A percentile compares a stretch with the other conserved stretches of the same genome.
These are phyloP conservation scores for Hamigera avellanea DNA, from an alignment of 495 filamentous ascomycete species.

Conservation along the genomic window DNA sequence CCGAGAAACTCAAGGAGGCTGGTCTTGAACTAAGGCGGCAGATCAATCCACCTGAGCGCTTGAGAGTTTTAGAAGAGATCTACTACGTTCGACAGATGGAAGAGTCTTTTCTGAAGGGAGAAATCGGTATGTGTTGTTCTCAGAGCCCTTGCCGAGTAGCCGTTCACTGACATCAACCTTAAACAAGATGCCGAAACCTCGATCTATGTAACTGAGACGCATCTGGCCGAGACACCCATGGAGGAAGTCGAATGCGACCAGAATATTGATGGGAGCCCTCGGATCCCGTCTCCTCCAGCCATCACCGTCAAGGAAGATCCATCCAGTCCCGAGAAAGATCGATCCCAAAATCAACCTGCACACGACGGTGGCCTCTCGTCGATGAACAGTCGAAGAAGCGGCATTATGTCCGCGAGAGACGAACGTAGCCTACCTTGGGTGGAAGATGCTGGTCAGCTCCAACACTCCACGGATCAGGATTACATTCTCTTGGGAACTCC, in stretches of 20 bases:
- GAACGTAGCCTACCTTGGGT: no score
- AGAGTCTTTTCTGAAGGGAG: slow-evolving; percentile 45
- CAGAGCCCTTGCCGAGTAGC: no score
- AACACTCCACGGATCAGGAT: neutral
- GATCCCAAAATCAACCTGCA: neutral
- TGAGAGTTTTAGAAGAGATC: slow-evolving; percentile 47
- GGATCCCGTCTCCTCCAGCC: neutral
- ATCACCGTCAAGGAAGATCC: neutral
- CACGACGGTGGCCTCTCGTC: no score
- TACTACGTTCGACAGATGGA: slow-evolving; percentile 55
- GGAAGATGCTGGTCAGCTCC: no score
- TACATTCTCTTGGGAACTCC: slow-evolving; percentile 9
- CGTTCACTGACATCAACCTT: slow-evolving; percentile 1
- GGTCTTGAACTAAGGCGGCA: slow-evolving; percentile 29
- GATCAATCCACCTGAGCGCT: slow-evolving; percentile 21
- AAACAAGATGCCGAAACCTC: slow-evolving; percentile 11
- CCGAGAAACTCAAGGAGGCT: slow-evolving; percentile 31
- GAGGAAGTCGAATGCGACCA: no score
- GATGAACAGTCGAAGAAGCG: neutral
- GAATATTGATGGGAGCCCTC: no score
- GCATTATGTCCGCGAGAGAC: no score
- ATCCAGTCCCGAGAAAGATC: neutral
- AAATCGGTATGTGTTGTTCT: slow-evolving; percentile 50
- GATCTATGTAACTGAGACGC: slow-evolving; percentile 13
- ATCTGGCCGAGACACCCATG: slow-evolving; percentile 8